Percentiles rank a stretch among this genome's conserved stretches.
Conservation (phyloP, 2,329 filamentous ascomycete species). For the Aureobasidium leucospermi region DNA sequence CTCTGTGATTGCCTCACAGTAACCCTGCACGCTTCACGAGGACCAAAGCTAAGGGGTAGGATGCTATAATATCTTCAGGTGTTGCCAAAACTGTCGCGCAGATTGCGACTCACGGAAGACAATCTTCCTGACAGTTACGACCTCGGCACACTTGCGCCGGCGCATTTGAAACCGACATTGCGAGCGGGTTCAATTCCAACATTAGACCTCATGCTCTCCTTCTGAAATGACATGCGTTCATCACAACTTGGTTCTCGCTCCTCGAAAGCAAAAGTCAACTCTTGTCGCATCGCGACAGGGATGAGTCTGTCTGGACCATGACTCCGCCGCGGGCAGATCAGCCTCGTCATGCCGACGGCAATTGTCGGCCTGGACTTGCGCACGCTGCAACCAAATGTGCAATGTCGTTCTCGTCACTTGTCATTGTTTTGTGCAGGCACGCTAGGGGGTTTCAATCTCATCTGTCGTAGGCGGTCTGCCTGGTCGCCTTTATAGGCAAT, state of each 20-base stretch:
- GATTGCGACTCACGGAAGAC: conserved; percentile 3
- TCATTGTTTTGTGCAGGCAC: background rate
- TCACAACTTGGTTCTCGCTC: background rate
- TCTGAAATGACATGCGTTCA: background rate
- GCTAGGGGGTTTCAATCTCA: background rate
- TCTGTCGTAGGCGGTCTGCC: background rate
- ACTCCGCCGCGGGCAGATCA: conserved; percentile 3
- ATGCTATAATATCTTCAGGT: background rate
- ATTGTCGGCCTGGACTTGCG: conserved; percentile 8
- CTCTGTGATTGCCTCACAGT: too few relatives aligned
- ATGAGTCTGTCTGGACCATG: background rate
- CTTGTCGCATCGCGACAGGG: background rate
- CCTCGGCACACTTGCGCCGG: conserved; percentile 8
- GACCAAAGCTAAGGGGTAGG: too few relatives aligned
- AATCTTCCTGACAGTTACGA: background rate
- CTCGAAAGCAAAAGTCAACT: background rate
- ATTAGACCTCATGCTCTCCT: background rate
- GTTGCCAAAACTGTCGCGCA: background rate
- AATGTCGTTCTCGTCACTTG: conserved; percentile 4
- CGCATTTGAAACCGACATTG: conserved; percentile 7
- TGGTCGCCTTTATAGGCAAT: background rate
- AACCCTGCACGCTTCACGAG: too few relatives aligned
- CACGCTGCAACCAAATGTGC: conserved; percentile 2
- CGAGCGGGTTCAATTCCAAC: background rate
- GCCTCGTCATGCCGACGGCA: conserved; percentile 10